Conservation (phyloP, 805 yeast species). For the Saturnispora ahearnii region DNA sequence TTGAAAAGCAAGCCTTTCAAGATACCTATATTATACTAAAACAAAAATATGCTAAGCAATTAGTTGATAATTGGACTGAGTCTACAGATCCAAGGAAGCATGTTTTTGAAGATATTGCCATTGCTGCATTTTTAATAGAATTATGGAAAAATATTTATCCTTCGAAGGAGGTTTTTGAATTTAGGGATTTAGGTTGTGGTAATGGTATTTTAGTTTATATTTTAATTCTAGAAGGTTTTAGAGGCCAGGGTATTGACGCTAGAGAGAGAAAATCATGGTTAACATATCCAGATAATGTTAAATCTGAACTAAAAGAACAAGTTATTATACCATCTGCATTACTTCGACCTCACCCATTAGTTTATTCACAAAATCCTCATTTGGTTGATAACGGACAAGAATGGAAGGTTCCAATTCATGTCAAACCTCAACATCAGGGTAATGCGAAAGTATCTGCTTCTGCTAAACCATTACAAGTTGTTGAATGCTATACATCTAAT, state of each 20-base stretch:
- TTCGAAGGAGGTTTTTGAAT: conserved; percentile 43
- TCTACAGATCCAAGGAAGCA: conserved; percentile 92
- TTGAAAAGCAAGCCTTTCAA: conserved; percentile 75
- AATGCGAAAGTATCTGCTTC: conserved; percentile 6
- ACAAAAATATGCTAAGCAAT: conserved; percentile 64
- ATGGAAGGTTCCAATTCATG: conserved; percentile 41
- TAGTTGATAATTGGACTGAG: conserved; percentile 86
- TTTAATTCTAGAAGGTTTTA: conserved; percentile 67
- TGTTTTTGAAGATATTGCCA: conserved; percentile 92
- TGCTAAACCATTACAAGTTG: conserved; percentile 31
- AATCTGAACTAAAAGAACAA: conserved; percentile 54
- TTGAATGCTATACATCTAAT: conserved; percentile 47
- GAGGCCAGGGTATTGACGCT: conserved; percentile 84
- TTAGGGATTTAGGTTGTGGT: conserved; percentile 91
- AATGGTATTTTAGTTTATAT: conserved; percentile 81
- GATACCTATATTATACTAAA: conserved; percentile 72
- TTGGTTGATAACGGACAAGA: conserved; percentile 52
- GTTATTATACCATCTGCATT: conserved; percentile 73
- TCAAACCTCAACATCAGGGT: conserved; percentile 20
- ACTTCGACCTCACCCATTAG: conserved; percentile 60
- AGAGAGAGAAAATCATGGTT: conserved; percentile 84
- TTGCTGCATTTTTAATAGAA: conserved; percentile 88
- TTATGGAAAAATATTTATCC: conserved; percentile 55
- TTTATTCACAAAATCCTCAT: conserved; percentile 43
- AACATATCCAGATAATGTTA: conserved; percentile 59